Evolutionary conservation across 1,139 yeast genomes (phyloP), one percentile per base, ranked within the genome.

Genomic region (Hanseniaspora sp.): DNA sequence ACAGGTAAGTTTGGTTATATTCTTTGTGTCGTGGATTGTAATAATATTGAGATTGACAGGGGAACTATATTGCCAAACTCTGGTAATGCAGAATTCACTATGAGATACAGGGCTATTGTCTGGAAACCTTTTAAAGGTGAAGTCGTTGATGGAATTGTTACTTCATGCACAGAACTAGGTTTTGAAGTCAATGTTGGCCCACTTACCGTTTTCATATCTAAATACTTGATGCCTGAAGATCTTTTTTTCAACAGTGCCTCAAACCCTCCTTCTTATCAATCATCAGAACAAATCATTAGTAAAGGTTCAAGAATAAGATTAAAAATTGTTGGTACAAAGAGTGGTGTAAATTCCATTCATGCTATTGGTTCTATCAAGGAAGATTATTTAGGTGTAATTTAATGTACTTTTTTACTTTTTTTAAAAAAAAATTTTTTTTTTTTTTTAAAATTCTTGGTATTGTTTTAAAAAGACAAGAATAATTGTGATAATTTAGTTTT

Each of bases 111-210:
- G 62, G 99, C 99, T 0, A 92, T 92, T 58, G 97, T 92, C 37
- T 92, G 96, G 95, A 84, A 94, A 65, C 98, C 99, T 1, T 94
- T 92, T 72, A 92, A 90, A 70, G 97, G 97, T 35, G 98, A 92
- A 69, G 98, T 92, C 6, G 97, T 92, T 35, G 98, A 92, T 69
- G 98, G 95, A 2, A 82, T 90, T 42, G 98, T 92, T 23, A 84
- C 95, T 15, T 86, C 90, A 41, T 96, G 95, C 56, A 87, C 90
- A 67, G 87, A 87, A 66, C 85, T 92, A 83, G 99, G 99, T 13
- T 88, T 92, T 62, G 92, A 92, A 67, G 97, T 96, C 42, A 97
- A 92, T 67, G 98, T 92, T 33, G 99, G 98, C 0, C 99, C 99
- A 9, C 74, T 92, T 65, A 82, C 92, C 35, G 96, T 92, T 47